Evolutionary conservation across 2,329 filamentous ascomycete species (phyloP).

Genomic region (Exophiala mesophila): DNA sequence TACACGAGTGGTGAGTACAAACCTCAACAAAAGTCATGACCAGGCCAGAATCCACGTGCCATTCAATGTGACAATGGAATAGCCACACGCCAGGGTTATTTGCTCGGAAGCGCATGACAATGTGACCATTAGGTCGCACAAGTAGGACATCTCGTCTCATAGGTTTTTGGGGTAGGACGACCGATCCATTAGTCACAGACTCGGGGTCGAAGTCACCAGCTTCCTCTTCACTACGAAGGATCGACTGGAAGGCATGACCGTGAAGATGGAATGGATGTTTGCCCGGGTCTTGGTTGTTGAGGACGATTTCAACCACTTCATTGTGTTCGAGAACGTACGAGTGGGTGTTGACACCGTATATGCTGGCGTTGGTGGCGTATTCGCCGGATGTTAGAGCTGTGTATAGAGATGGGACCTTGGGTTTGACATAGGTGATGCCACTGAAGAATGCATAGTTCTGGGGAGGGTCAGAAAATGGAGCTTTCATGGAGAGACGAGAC

Average conservation of each 20-base stretch:
- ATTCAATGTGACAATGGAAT: conserved; percentile 50
- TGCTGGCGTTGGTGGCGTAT: conserved; percentile 50
- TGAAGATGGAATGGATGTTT: conserved; percentile 66
- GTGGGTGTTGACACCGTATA: conserved; percentile 65
- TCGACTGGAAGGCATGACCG: conserved; percentile 66
- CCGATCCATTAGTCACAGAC: conserved; percentile 25
- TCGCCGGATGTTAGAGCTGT: conserved; percentile 61
- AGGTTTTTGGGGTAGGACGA: conserved; percentile 34
- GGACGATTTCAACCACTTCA: conserved; percentile 38
- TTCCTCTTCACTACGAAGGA: conserved; percentile 30
- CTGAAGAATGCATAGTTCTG: conserved; percentile 58
- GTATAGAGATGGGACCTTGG: conserved; percentile 76
- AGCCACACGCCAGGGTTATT: conserved; percentile 51
- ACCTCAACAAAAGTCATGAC: conserved; percentile 48
- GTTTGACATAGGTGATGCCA: conserved; percentile 67
- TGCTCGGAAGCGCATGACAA: conserved; percentile 52
- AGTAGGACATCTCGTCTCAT: conserved; percentile 53
- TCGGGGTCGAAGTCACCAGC: conserved; percentile 33
- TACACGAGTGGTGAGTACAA: neutral
- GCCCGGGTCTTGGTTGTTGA: conserved; percentile 43
- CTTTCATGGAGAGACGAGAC: conserved; percentile 23
- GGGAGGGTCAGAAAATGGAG: neutral
- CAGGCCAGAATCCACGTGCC: conserved; percentile 50
- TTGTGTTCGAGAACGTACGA: conserved; percentile 63
- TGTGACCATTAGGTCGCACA: conserved; percentile 50